Conservation (phyloP, 371 early-diverging fungal genomes). For the Mycotypha africana region DNA sequence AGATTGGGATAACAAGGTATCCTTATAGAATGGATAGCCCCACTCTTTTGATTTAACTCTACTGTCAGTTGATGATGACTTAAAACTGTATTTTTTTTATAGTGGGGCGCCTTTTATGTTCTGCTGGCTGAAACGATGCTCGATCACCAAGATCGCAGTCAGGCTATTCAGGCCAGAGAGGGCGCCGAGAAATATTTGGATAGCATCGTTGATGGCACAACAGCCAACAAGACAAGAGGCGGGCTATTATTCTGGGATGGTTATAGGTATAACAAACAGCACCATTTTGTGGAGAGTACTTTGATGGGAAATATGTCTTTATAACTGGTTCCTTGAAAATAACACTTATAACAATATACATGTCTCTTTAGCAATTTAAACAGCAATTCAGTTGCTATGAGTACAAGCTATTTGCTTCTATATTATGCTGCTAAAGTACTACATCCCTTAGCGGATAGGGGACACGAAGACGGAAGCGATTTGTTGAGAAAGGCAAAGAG, state of each 20-base stretch:
- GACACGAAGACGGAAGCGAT: neutral
- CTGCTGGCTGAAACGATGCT: slow-evolving; percentile 28
- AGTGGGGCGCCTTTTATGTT: slow-evolving; percentile 29
- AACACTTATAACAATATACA: neutral
- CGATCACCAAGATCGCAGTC: neutral
- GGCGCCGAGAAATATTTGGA: slow-evolving; percentile 29
- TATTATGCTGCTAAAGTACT: slow-evolving; percentile 11
- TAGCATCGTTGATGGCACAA: slow-evolving; percentile 5
- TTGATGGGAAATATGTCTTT: no score
- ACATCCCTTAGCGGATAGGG: slow-evolving; percentile 3
- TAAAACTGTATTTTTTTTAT: no score
- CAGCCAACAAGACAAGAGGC: slow-evolving; percentile 30
- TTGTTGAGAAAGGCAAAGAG: no score
- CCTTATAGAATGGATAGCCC: neutral
- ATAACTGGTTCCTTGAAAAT: no score
- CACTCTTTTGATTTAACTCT: neutral
- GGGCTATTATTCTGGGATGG: slow-evolving; percentile 38
- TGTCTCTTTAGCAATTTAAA: slow-evolving; percentile 5
- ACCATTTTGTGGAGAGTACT: no score
- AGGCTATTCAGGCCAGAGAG: slow-evolving; percentile 7
- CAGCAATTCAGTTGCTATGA: slow-evolving; percentile 16
- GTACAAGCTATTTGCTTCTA: slow-evolving; percentile 11
- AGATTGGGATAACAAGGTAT: slow-evolving; percentile 27
- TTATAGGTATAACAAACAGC: slow-evolving; percentile 21
- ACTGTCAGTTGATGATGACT: neutral